These are phyloP conservation scores for Ramalina intermedia DNA, from an alignment of 495 filamentous ascomycete species.

Conservation along the genomic window DNA sequence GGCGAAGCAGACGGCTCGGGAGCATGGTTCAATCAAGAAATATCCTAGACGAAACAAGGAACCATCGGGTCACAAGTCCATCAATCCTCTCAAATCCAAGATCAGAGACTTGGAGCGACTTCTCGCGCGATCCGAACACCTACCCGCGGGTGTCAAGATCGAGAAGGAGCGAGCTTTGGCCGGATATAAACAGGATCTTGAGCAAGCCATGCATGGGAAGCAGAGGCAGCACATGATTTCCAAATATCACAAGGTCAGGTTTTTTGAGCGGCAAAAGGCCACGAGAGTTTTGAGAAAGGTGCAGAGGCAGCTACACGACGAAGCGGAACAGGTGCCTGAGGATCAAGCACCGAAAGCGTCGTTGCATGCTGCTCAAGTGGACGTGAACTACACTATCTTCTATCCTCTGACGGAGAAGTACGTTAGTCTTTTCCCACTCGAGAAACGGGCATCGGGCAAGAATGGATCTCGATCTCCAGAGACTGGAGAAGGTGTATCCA, in stretches of 20 bases:
- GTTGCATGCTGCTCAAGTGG: conserved; percentile 59
- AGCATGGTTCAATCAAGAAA: background rate
- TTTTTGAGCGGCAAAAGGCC: conserved; percentile 84
- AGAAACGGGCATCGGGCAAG: background rate
- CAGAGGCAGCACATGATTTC: conserved; percentile 57
- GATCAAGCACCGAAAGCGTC: conserved; percentile 35
- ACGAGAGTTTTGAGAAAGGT: conserved; percentile 52
- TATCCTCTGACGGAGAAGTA: conserved; percentile 72
- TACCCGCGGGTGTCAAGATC: conserved; percentile 62
- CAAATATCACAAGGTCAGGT: conserved; percentile 89
- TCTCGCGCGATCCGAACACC: conserved; percentile 40
- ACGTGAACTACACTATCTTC: conserved; percentile 75
- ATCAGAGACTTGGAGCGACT: conserved; percentile 47
- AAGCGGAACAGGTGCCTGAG: conserved; percentile 14
- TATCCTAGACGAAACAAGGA: background rate
- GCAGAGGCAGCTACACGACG: conserved; percentile 31
- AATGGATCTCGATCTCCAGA: background rate
- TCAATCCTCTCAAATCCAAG: conserved; percentile 14
- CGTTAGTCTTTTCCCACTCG: conserved; percentile 49
- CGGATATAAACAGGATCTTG: conserved; percentile 60
- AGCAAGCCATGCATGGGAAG: conserved; percentile 37
- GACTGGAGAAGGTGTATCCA: conserved; percentile 1
- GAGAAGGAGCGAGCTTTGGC: conserved; percentile 70
- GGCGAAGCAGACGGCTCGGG: background rate
- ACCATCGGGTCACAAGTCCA: conserved; percentile 3